Evolutionary conservation across 75 land plant species (phyloP).

Genomic region (Ceratopteris richardii): DNA sequence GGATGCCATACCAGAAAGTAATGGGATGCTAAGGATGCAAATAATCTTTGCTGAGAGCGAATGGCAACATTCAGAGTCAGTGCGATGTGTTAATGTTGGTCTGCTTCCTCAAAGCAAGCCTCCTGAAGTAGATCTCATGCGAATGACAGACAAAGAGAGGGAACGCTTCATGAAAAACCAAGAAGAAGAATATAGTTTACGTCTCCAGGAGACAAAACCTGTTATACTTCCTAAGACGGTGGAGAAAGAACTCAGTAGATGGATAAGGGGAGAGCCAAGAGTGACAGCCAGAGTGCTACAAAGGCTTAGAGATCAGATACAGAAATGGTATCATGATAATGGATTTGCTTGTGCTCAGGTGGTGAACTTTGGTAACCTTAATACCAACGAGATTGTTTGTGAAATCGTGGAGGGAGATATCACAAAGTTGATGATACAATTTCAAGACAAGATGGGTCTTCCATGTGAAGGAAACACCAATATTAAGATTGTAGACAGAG

Average conservation of each 20-base stretch:
- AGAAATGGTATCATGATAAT: slow-evolving; percentile 92
- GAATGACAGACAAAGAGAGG: slow-evolving; percentile 63
- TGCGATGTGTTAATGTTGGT: slow-evolving; percentile 85
- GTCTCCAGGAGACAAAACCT: slow-evolving; percentile 48
- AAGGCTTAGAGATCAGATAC: slow-evolving; percentile 68
- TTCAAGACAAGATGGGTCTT: slow-evolving; percentile 91
- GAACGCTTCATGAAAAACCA: slow-evolving; percentile 31
- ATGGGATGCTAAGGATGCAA: slow-evolving; percentile 61
- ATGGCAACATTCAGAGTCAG: slow-evolving; percentile 60
- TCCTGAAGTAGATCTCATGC: slow-evolving; percentile 40
- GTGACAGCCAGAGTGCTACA: slow-evolving; percentile 82
- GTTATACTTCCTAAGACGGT: slow-evolving; percentile 67
- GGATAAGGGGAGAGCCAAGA: slow-evolving; percentile 45
- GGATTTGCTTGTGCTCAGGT: slow-evolving; percentile 97
- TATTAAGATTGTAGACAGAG: slow-evolving; percentile 41
- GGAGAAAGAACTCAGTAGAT: slow-evolving; percentile 37
- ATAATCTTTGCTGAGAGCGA: slow-evolving; percentile 61
- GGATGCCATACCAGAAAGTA: slow-evolving; percentile 61
- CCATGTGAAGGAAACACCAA: slow-evolving; percentile 75
- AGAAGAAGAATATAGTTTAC: slow-evolving; percentile 58
- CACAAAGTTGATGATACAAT: slow-evolving; percentile 66
- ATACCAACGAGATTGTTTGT: slow-evolving; percentile 83
- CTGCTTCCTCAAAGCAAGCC: slow-evolving; percentile 50
- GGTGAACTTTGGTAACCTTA: slow-evolving; percentile 93
- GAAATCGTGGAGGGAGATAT: slow-evolving; percentile 96